Conservation (phyloP, 805 yeast species). For the Ogataea saltuana region DNA sequence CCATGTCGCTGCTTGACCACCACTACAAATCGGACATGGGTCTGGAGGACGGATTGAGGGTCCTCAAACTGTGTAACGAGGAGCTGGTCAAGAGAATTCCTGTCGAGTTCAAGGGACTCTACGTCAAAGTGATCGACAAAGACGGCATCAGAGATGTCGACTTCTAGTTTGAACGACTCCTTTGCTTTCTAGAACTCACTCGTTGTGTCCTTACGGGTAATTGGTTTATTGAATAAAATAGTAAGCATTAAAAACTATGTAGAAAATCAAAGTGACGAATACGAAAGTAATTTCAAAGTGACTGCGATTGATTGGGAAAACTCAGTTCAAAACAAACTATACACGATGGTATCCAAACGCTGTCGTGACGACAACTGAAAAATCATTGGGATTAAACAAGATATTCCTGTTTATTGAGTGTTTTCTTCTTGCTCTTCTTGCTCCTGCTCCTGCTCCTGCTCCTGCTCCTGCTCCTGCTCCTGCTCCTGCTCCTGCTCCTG, state of each 20-base stretch:
- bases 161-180: too few species aligned
- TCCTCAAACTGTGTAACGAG: constrained; percentile 69
- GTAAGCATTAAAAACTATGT: not conserved
- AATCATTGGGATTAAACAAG: constrained; percentile 12
- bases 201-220: too few species aligned
- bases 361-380: constrained; percentile 16
- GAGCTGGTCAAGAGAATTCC: constrained; percentile 88
- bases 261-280: not conserved
- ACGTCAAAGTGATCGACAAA: constrained; percentile 37
- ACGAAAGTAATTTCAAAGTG: not conserved
- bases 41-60: constrained; percentile 72
- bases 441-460: constrained; percentile 2
- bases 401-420: constrained; percentile 13
- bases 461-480: constrained; percentile 8
- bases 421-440: constrained; percentile 11
- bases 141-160: constrained; percentile 36
- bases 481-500: constrained; percentile 16
- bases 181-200: constrained; percentile 2
- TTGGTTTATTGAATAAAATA: too few species aligned
- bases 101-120: constrained; percentile 83
- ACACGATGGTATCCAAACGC: constrained; percentile 2
- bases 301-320: not conserved
- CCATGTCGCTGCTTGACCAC: constrained; percentile 85
- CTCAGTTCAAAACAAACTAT: constrained; percentile 4
- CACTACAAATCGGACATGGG: constrained; percentile 80